These are phyloP conservation scores for Lactarius trivialis DNA, from an alignment of 768 basidiomycete species.

Conservation along the genomic window DNA sequence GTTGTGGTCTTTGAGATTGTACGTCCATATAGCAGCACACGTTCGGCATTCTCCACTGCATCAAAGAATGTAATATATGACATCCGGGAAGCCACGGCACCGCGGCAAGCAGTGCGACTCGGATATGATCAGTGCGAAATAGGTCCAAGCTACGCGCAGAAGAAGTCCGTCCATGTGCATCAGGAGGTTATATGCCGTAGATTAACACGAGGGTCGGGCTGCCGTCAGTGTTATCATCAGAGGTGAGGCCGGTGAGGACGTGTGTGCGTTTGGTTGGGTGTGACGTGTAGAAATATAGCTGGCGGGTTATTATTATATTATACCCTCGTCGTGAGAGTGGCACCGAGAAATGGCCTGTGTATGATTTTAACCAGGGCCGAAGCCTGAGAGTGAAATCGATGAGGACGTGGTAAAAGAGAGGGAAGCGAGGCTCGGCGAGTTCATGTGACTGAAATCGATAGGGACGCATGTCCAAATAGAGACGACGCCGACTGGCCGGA, in stretches of 20 bases:
- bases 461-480: not conserved
- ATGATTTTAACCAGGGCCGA: not conserved
- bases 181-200: not conserved
- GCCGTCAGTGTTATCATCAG: not conserved
- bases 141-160: not conserved
- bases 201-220: not conserved
- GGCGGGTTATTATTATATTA: not conserved
- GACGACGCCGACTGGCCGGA: slow-evolving; percentile 5
- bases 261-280: not conserved
- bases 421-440: not conserved
- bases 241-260: not conserved
- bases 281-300: slow-evolving; percentile 1
- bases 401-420: not conserved
- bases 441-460: slow-evolving; percentile 17
- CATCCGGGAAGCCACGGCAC: not conserved
- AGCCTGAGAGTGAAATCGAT: slow-evolving; percentile 1
- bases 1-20: not conserved
- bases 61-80: not conserved
- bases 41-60: not conserved
- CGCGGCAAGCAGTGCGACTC: not conserved
- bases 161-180: not conserved
- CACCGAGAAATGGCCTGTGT: not conserved
- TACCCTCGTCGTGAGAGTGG: no score
- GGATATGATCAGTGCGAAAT: not conserved
- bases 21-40: not conserved